Evolutionary conservation across 2,329 filamentous ascomycete species (phyloP).

Genomic region (Fusarium decemcellulare): DNA sequence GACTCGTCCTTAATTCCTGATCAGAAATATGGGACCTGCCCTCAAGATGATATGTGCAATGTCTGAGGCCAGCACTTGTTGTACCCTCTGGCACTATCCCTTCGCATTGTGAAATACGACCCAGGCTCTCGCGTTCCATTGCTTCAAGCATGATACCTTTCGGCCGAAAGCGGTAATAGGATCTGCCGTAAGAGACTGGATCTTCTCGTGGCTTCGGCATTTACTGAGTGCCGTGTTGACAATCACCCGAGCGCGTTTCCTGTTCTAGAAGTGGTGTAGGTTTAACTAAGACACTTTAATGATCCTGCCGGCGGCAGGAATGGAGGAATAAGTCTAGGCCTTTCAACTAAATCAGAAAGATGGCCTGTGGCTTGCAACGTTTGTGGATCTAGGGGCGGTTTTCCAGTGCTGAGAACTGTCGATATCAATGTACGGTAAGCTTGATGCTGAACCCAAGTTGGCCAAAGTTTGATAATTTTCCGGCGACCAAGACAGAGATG

Average conservation of each 20-base stretch:
- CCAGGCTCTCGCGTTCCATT: neutral
- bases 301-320: neutral
- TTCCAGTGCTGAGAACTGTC: neutral
- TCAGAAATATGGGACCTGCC: too few species aligned
- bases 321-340: neutral
- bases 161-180: neutral
- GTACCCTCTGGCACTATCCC: neutral
- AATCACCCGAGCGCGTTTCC: neutral
- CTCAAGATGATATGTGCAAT: too few species aligned
- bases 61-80: too few species aligned
- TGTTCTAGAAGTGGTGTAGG: neutral
- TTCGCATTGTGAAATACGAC: neutral
- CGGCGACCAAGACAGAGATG: too few species aligned
- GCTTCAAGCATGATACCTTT: neutral
- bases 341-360: neutral
- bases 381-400: neutral
- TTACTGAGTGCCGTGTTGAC: neutral
- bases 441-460: too few species aligned
- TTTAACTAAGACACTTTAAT: neutral
- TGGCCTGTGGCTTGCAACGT: neutral
- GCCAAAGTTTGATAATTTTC: too few species aligned
- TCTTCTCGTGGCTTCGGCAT: slow-evolving; percentile 3
- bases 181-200: neutral
- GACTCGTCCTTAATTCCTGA: too few species aligned
- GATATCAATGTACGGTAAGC: neutral